Base-by-base conservation (phyloP, 495 filamentous ascomycete species). In the Lasiosphaeria miniovina region DNA sequence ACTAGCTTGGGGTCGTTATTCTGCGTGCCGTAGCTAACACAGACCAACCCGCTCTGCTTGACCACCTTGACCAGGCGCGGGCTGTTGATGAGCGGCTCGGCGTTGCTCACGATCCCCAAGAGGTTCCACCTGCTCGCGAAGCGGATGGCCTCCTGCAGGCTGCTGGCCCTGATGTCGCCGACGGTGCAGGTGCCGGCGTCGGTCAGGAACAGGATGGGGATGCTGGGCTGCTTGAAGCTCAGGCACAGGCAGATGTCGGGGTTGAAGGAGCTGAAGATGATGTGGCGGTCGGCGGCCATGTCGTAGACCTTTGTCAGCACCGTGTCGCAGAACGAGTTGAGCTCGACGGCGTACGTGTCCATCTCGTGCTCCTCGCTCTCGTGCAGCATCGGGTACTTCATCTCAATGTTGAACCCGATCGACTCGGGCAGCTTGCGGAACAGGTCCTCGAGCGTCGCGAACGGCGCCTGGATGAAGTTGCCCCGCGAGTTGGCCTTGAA, bases 371-470 rank as follows among this genome's bases (percentile, higher is more conserved):
- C 89, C 71, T 96, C 91, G 65, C 81, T 88, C 78, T 99, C 95
- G 67, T 90, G 86, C 51, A 98, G 84, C 91, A 97, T 97, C 24
- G 95, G 95, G 71, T 99, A 99, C 71, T 98, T 99, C 80, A 99
- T 87, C 78, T 99, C 95, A 63, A 99, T 96, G 71, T 99, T 98
- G 81, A 99, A 98, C 10, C 94, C 91, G 36, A 96, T 85, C 10
- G 77, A 80, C 45, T 87, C 80, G 1, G 91, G 91, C 0, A 99
- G 75, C 70, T 91, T 87, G 65, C 81, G 84, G 73, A 99, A 96
- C 68, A 97, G 85, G 62, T 97, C 91, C 71, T 96, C 90, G 45
- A 99, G 76, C 0, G 95, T 99, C 4, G 94, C 91, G 72, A 98
- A 98, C 0, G 92, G 92, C 0, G 88, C 89, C 68, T 98, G 93